These are phyloP conservation scores for Tricholoma hemisulphureum DNA, from an alignment of 768 basidiomycete genomes.

Conservation along the genomic window DNA sequence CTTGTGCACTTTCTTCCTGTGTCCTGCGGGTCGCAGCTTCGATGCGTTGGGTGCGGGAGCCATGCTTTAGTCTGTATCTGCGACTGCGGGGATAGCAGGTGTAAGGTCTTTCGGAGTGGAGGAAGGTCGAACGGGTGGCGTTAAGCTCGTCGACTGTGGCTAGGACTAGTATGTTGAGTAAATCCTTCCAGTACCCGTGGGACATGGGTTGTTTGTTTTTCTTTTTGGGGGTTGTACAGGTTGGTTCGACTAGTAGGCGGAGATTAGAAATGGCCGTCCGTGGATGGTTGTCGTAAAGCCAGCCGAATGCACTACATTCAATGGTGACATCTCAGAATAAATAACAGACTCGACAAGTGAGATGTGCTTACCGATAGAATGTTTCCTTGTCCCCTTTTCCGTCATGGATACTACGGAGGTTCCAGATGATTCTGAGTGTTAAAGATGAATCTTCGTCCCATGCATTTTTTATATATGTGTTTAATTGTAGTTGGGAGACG, in stretches of 20 bases:
- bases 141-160: constrained; percentile 52
- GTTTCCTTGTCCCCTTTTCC: constrained; percentile 59
- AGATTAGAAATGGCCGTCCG: constrained; percentile 68
- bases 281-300: constrained; percentile 68
- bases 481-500: constrained; percentile 23
- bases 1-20: constrained; percentile 18
- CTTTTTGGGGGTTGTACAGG: constrained; percentile 39
- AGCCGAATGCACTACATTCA: constrained; percentile 50
- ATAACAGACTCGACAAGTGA: neutral
- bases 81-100: constrained; percentile 8
- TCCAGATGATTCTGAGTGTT: constrained; percentile 68
- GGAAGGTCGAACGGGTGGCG: constrained; percentile 23
- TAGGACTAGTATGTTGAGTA: constrained; percentile 65
- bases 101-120: constrained; percentile 22
- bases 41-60: constrained; percentile 22
- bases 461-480: constrained; percentile 41
- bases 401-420: constrained; percentile 65
- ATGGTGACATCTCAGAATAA: no score
- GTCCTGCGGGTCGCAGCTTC: constrained; percentile 16
- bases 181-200: constrained; percentile 78
- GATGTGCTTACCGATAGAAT: constrained; percentile 50
- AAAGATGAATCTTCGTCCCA: constrained; percentile 58
- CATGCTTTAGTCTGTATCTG: constrained; percentile 9
- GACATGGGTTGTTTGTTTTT: constrained; percentile 27
- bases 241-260: constrained; percentile 50